phyloP scores from a whole-genome alignment of 2,329 filamentous ascomycete species.

The Rhynchosporium graminicola region DNA sequence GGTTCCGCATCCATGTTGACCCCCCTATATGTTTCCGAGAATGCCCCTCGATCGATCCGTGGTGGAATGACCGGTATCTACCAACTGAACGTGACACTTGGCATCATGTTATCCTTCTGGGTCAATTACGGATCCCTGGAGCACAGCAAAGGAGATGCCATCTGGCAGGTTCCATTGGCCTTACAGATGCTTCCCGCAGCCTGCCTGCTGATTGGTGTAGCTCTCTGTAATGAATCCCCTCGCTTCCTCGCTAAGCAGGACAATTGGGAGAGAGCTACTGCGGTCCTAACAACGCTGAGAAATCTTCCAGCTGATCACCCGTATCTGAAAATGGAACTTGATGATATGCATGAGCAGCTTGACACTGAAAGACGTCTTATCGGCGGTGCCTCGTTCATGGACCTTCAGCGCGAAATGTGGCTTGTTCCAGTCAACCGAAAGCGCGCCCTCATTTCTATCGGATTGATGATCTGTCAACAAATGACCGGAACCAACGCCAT shows the following conservation, averaged over 20 bases:
- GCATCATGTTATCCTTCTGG: slow-evolving; percentile 48
- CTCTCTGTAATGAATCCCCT: slow-evolving; percentile 61
- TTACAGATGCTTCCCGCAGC: slow-evolving; percentile 66
- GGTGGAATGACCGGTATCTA: slow-evolving; percentile 53
- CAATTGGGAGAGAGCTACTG: slow-evolving; percentile 64
- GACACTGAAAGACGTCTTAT: slow-evolving; percentile 52
- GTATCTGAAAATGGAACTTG: slow-evolving; percentile 54
- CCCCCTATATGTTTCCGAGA: slow-evolving; percentile 47
- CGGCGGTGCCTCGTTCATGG: slow-evolving; percentile 49
- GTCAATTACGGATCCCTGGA: slow-evolving; percentile 52
- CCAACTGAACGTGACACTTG: slow-evolving; percentile 48
- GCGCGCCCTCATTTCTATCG: slow-evolving; percentile 65
- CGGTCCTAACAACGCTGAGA: slow-evolving; percentile 53
- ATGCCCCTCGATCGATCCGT: slow-evolving; percentile 52
- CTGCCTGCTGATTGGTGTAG: slow-evolving; percentile 63
- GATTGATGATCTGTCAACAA: slow-evolving; percentile 65
- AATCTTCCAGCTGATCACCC: slow-evolving; percentile 53
- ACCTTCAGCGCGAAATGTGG: slow-evolving; percentile 64
- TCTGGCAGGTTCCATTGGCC: slow-evolving; percentile 63
- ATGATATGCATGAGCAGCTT: slow-evolving; percentile 50
- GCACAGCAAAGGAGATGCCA: slow-evolving; percentile 41
- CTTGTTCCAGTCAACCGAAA: slow-evolving; percentile 59
- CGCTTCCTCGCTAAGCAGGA: slow-evolving; percentile 69
- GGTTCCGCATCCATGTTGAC: slow-evolving; percentile 49
- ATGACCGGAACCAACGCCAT: slow-evolving; percentile 57